phyloP scores from a whole-genome alignment of 2,329 filamentous ascomycete genomes.

The Cladophialophora chaetospira region DNA sequence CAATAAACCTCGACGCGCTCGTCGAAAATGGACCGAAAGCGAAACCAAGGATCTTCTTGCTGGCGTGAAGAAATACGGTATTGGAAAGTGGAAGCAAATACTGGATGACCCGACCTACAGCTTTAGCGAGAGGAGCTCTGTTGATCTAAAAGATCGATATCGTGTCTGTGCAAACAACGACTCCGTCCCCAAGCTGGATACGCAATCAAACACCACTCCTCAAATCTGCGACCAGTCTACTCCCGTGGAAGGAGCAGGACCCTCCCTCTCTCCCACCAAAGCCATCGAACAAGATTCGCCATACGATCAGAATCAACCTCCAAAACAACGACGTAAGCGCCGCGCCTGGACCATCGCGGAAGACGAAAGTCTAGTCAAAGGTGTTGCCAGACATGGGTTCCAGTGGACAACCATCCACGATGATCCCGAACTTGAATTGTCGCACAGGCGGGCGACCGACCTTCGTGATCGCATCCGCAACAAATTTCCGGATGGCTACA shows the following conservation, averaged over 20 bases:
- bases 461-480: conserved; percentile 64
- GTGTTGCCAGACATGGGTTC: conserved; percentile 61
- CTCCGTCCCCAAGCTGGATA: conserved; percentile 36
- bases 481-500: conserved; percentile 60
- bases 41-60: conserved; percentile 61
- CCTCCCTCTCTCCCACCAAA: conserved; percentile 28
- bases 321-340: conserved; percentile 55
- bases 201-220: conserved; percentile 4
- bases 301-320: conserved; percentile 35
- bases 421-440: conserved; percentile 55
- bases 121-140: conserved; percentile 59
- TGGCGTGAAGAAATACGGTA: conserved; percentile 62
- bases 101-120: conserved; percentile 57
- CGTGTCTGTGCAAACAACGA: conserved; percentile 57
- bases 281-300: neutral
- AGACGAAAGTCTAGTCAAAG: conserved; percentile 60
- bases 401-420: conserved; percentile 62
- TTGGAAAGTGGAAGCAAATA: conserved; percentile 67
- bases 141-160: conserved; percentile 65
- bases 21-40: conserved; percentile 60
- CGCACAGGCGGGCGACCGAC: conserved; percentile 58
- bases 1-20: conserved; percentile 50
- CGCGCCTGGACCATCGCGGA: conserved; percentile 59
- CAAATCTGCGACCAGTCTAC: conserved; percentile 11
- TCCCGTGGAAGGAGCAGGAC: conserved; percentile 19